phyloP scores from a whole-genome alignment of 768 basidiomycete species.

The Hirschioporus abietinus region DNA sequence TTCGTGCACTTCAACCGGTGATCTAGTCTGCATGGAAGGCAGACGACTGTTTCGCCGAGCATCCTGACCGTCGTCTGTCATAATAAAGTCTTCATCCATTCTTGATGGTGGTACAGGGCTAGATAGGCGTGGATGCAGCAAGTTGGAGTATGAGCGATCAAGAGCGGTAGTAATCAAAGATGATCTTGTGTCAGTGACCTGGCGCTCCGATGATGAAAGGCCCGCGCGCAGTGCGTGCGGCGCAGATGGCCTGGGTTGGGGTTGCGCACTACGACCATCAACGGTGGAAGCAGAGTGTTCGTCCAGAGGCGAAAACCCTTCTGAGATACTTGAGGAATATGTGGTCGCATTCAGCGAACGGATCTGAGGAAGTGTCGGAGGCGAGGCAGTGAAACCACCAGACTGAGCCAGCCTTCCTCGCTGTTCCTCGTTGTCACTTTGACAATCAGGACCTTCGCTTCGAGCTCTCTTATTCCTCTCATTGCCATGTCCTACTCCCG shows the following conservation, averaged over 20 bases:
- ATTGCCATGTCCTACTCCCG: conserved; percentile 28
- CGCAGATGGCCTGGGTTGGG: neutral
- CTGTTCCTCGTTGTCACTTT: conserved; percentile 21
- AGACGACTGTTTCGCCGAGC: too few species aligned
- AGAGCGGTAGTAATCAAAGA: neutral
- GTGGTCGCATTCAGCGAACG: neutral
- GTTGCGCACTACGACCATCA: neutral
- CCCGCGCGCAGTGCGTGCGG: neutral
- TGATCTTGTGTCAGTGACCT: neutral
- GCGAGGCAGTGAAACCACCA: neutral
- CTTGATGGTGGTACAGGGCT: neutral
- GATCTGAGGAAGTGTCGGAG: neutral
- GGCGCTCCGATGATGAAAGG: neutral
- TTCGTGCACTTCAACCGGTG: neutral
- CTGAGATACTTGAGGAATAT: too few species aligned
- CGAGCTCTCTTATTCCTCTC: conserved; percentile 55
- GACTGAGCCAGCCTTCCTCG: neutral
- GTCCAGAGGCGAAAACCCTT: neutral
- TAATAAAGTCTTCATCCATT: neutral
- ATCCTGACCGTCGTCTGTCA: neutral
- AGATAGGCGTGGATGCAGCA: neutral
- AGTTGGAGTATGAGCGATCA: neutral
- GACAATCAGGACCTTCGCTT: conserved; percentile 44
- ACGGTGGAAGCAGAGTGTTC: neutral
- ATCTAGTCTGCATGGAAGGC: neutral